Percentiles rank a stretch among this genome's conserved stretches.
Evolutionary conservation across 148 eudicot genomes (phyloP).

Genomic region (Cornus florida): DNA sequence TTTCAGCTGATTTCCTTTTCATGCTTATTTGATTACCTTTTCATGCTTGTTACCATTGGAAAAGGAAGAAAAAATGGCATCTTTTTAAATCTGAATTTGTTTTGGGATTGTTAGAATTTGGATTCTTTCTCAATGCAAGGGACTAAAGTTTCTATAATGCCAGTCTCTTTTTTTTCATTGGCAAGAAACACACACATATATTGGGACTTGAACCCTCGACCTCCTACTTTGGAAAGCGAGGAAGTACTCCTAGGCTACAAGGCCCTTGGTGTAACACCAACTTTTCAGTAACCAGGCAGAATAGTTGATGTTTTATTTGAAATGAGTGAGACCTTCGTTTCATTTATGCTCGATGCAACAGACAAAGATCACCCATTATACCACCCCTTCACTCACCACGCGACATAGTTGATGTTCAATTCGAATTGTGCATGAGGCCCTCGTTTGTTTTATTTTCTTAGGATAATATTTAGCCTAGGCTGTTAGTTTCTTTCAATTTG

Average conservation of each 20-base stretch:
- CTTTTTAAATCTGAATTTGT: not conserved
- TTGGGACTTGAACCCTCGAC: no score
- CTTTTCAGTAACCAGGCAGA: not conserved
- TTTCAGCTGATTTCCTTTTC: not conserved
- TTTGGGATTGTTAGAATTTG: not conserved
- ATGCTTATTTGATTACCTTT: not conserved
- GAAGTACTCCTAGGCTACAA: no score
- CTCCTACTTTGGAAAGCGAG: no score
- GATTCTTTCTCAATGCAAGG: not conserved
- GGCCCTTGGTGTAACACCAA: no score
- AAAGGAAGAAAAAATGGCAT: not conserved
- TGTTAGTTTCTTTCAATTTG: not conserved
- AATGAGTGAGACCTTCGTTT: no score
- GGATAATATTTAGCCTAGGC: not conserved
- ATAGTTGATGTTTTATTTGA: not conserved
- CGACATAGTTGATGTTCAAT: not conserved
- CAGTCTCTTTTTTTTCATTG: no score
- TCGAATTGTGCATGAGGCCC: not conserved
- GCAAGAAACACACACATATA: no score
- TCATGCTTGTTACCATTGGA: not conserved
- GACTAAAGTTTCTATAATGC: not conserved
- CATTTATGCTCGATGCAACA: not conserved
- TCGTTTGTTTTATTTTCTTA: not conserved
- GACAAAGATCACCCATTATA: no score
- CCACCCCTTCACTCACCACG: not conserved